Evolutionary conservation across 2,329 filamentous ascomycete species (phyloP), one percentile per base, ranked within the genome.

Genomic region (Cordyceps farinosa): DNA sequence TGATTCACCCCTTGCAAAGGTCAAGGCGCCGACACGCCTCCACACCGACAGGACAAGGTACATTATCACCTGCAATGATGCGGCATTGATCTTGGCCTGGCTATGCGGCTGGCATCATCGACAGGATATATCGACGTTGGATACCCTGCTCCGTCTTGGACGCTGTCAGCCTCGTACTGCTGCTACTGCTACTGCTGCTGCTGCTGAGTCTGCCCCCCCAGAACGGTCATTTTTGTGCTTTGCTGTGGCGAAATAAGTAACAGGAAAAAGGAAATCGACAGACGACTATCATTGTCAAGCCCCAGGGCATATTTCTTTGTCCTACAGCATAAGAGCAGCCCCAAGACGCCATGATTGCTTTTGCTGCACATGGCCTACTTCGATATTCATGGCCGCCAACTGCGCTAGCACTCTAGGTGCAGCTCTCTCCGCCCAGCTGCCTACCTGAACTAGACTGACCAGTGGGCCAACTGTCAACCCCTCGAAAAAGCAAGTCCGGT

Each of bases 1-100:
- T 52, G 55, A 60, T 54, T 50, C 55, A 44, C 53, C 63, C 63
- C 63, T 61, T 64, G 57, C 55, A 61, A 62, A 62, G 63, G 63
- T 64, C 63, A 64, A 62, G 63, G 63, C 63, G 62, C 50, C 22
- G 42, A 54, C 51, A 13, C 15, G 44, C 32, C 47, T 52, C 52
- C 22, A 38, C 42, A 51, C 52, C 50, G 38, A 42, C 51, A 55
- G 44, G 52, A 32, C 48, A 34, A 17, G 48, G 38, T 53, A 48
- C 36, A 47, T 32, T 27, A 38, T 36, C 51, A 55, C 7, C 27
- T 32, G 38, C 17, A 59, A 61, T 61, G 58, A 48, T 53, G n/a
- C 48, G 38, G 52, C 40, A 55, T 55, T 45, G 6, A 40, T 54
- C 10, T 30, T 53, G 32, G 8, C n/a, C 58, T 30, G 50, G 27